Base-by-base conservation (phyloP, 2,329 filamentous ascomycete genomes). In the Epichloe baconii region DNA sequence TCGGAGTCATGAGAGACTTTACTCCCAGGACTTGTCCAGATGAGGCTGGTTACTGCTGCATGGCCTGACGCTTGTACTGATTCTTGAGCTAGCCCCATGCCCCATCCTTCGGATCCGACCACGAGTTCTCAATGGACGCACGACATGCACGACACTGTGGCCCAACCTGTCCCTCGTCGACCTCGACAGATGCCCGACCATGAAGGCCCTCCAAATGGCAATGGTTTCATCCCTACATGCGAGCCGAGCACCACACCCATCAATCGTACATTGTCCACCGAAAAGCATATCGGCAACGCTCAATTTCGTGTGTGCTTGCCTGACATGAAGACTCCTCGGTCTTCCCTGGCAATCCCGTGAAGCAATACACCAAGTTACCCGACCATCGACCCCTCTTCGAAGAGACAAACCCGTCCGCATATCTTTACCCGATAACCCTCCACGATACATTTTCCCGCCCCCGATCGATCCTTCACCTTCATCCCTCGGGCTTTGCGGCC, bases 391-490 rank as follows among this genome's bases (percentile, higher is more conserved):
- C 93, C 93, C 93, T 48, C 78, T 98, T 47, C 86, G 93, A 55
- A 84, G 93, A 60, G 93, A 98, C 71, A 98, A 97, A 66, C 93
- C 93, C 7, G 93, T 97, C 41, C 85, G 93, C 48, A 88, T 98
- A 58, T 96, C 89, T 8, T 75, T 98, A 42, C 91, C 93, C 2
- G 77, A 85, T 31, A 78, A 86, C 56, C 74, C 81, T 12, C 86
- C 88, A 37, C 82, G 86, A 55, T 96, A 96, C 67, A 90, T 96
- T 54, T 95, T 93, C 68, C 93, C 5, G 86, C 89, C 2, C 76
- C 80, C 45, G 90, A 96, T 61, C 78, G 93, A 57, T 97, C 93
- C 0, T 98, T 98, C 67, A 95, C 96, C 61, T 98, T 98, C 69
- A 98, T 98, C 54, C 93, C 93, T 12, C 80, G 93, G 58, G 91